phyloP scores from a whole-genome alignment of 2,329 filamentous ascomycete genomes.

The Corynespora cassiicola region DNA sequence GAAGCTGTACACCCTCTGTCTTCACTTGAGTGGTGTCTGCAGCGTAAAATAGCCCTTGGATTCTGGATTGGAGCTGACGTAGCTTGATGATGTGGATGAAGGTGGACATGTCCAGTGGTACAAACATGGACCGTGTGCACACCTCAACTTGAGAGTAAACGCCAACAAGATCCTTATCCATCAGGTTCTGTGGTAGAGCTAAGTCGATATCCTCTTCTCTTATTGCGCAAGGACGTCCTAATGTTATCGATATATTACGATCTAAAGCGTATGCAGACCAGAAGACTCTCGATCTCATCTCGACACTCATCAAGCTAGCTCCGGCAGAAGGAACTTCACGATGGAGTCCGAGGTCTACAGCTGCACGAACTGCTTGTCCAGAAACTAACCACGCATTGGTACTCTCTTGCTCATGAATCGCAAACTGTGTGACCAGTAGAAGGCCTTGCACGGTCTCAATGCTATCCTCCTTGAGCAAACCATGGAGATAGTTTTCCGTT shows the following conservation, averaged over 20 bases:
- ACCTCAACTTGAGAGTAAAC: neutral
- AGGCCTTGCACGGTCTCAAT: conserved; percentile 3
- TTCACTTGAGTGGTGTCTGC: neutral
- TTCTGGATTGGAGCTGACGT: neutral
- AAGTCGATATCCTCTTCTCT: conserved; percentile 2
- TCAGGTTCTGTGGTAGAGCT: conserved; percentile 1
- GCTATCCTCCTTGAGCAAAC: neutral
- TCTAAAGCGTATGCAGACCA: neutral
- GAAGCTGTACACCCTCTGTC: neutral
- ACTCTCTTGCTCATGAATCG: conserved; percentile 2
- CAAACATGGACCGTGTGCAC: neutral
- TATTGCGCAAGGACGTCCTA: neutral
- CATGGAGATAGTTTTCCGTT: conserved; percentile 1
- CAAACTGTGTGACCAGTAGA: conserved; percentile 1
- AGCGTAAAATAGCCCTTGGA: conserved; percentile 1
- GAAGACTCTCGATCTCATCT: conserved; percentile 1
- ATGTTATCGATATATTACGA: conserved; percentile 1
- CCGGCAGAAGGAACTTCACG: neutral
- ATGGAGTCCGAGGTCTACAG: conserved; percentile 3
- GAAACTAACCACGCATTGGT: conserved; percentile 2
- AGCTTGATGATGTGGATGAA: conserved; percentile 1
- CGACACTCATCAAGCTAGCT: neutral
- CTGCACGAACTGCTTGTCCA: conserved; percentile 1
- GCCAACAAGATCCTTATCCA: neutral
- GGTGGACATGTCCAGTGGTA: conserved; percentile 1